Conservation (phyloP, 2,329 filamentous ascomycete species). For the Colletotrichum acutatum region DNA sequence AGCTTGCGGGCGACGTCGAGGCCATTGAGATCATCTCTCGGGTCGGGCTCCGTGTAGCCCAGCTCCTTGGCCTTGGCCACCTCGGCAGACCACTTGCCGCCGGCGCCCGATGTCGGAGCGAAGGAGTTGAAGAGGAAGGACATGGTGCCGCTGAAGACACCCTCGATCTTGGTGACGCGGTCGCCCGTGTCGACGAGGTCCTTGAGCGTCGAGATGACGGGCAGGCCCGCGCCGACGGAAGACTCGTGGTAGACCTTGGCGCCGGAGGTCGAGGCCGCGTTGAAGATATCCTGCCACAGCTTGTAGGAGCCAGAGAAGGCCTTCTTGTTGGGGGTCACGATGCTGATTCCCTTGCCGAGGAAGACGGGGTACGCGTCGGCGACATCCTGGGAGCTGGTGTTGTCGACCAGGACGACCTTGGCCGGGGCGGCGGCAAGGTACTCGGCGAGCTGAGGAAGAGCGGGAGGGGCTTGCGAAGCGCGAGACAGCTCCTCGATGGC, state of each 20-base stretch:
- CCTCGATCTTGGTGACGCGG: conserved; percentile 90
- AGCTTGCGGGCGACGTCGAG: conserved; percentile 95
- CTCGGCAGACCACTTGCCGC: conserved; percentile 89
- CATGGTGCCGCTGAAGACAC: conserved; percentile 97
- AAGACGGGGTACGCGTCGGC: conserved; percentile 86
- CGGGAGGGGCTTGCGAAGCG: conserved; percentile 72
- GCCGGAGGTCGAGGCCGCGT: conserved; percentile 73
- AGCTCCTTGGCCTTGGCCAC: conserved; percentile 92
- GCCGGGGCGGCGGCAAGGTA: conserved; percentile 83
- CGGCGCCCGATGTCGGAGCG: conserved; percentile 79
- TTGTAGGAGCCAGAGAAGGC: conserved; percentile 86
- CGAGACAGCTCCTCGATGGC: conserved; percentile 71
- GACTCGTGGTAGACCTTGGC: conserved; percentile 96
- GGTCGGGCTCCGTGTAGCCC: conserved; percentile 92
- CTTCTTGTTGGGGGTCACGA: conserved; percentile 99
- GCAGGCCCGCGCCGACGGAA: conserved; percentile 91
- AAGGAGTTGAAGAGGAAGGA: conserved; percentile 99
- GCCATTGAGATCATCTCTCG: conserved; percentile 87
- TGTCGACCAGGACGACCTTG: conserved; percentile 89
- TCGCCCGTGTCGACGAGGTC: conserved; percentile 97
- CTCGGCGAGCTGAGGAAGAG: conserved; percentile 76
- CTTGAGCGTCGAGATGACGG: conserved; percentile 91
- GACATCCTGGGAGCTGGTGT: conserved; percentile 90
- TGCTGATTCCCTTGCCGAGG: conserved; percentile 83
- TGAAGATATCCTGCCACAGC: conserved; percentile 90